Percentiles rank a stretch among this genome's conserved stretches.
Evolutionary conservation across 352 stramenopile genomes (phyloP).

Genomic region (Phytophthora hibernalis): DNA sequence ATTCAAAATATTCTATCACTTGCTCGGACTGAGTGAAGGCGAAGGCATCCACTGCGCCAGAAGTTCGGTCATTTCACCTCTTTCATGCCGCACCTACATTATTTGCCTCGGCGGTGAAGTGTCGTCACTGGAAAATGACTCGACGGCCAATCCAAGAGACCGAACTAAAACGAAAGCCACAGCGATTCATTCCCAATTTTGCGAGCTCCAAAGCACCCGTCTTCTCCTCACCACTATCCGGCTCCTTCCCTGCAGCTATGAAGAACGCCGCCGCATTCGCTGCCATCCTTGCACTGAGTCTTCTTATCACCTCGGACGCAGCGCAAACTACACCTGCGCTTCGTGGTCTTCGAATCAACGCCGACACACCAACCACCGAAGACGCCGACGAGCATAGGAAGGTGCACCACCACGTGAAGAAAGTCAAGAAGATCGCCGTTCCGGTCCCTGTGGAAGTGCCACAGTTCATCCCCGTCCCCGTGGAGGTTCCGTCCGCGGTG

Average conservation of each 20-base stretch:
- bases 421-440: constrained; percentile 46
- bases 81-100: neutral
- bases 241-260: constrained; percentile 18
- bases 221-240: too few relatives aligned
- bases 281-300: constrained; percentile 22
- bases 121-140: neutral
- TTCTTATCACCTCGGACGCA: constrained; percentile 19
- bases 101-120: neutral
- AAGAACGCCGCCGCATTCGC: constrained; percentile 23
- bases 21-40: too few relatives aligned
- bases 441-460: constrained; percentile 38
- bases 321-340: constrained; percentile 6
- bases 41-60: too few relatives aligned
- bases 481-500: constrained; percentile 33
- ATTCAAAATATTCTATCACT: too few relatives aligned
- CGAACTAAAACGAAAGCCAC: too few relatives aligned
- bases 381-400: constrained; percentile 19
- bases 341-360: too few relatives aligned
- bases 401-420: constrained; percentile 26
- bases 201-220: constrained; percentile 1
- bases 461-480: constrained; percentile 34
- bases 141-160: neutral
- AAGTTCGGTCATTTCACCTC: neutral
- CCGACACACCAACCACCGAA: constrained; percentile 16
- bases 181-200: neutral